Evolutionary conservation across 768 basidiomycete genomes (phyloP).

Genomic region (Dioszegia aurantiaca): DNA sequence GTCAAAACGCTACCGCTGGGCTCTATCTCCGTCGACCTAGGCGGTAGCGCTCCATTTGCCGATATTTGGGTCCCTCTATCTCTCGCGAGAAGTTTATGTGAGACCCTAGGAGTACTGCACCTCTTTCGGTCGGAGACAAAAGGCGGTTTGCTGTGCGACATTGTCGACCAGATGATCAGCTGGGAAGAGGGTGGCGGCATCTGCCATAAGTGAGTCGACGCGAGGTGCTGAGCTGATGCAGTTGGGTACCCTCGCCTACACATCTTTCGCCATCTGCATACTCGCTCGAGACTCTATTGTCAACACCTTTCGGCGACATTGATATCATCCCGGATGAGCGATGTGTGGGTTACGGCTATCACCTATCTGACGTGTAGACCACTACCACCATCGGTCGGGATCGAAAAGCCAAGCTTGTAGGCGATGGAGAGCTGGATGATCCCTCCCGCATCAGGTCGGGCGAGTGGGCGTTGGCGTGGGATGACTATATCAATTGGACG

Average conservation of each 20-base stretch:
- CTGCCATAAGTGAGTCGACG: constrained; percentile 30
- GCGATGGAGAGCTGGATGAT: constrained; percentile 11
- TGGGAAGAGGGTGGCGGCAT: constrained; percentile 33
- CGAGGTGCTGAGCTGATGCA: background rate
- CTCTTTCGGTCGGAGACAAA: constrained; percentile 24
- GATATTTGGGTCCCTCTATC: constrained; percentile 31
- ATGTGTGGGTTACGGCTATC: constrained; percentile 17
- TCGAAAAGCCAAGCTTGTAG: constrained; percentile 11
- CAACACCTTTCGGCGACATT: constrained; percentile 18
- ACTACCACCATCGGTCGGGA: constrained; percentile 21
- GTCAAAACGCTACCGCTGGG: constrained; percentile 12
- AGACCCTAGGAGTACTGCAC: constrained; percentile 14
- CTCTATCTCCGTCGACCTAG: constrained; percentile 18
- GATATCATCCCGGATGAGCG: constrained; percentile 28
- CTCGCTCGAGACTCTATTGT: constrained; percentile 27
- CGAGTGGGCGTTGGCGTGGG: constrained; percentile 25
- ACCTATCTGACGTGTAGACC: constrained; percentile 16
- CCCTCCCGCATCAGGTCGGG: constrained; percentile 19
- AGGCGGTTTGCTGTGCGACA: constrained; percentile 19
- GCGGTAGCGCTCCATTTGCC: constrained; percentile 28
- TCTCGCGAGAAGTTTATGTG: constrained; percentile 16
- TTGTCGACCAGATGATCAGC: constrained; percentile 21
- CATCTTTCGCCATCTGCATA: constrained; percentile 28
- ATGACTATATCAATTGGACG: constrained; percentile 10
- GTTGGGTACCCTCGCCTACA: constrained; percentile 29